Evolutionary conservation across 495 filamentous ascomycete genomes (phyloP).

Genomic region (Arthonia radiata): DNA sequence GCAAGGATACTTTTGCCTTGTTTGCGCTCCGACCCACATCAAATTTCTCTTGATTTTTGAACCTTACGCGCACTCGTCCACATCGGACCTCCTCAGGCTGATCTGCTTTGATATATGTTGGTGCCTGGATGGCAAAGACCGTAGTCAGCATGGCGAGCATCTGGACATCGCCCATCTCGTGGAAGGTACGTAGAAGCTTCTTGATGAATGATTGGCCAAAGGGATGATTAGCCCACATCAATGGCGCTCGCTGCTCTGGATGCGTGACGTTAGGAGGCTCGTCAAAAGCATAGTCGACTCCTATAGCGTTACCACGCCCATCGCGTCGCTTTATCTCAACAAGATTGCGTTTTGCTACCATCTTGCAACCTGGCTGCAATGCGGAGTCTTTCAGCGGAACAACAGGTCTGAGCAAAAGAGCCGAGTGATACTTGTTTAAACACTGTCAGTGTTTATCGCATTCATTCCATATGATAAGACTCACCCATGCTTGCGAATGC

Average conservation of each 20-base stretch:
- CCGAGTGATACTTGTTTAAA: conserved; percentile 13
- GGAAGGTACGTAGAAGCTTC: conserved; percentile 20
- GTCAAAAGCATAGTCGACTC: conserved; percentile 5
- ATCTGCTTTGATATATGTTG: conserved; percentile 18
- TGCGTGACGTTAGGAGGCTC: conserved; percentile 10
- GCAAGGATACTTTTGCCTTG: conserved; percentile 41
- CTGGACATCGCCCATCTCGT: conserved; percentile 56
- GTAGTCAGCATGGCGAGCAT: conserved; percentile 93
- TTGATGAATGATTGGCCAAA: conserved; percentile 27
- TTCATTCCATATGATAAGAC: conserved; percentile 22
- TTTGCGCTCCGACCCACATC: no score
- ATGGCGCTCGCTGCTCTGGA: conserved; percentile 21
- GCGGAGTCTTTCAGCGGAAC: conserved; percentile 23
- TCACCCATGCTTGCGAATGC: conserved; percentile 35
- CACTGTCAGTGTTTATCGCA: conserved; percentile 30
- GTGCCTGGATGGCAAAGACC: conserved; percentile 42
- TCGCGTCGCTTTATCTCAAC: conserved; percentile 2
- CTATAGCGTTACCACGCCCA: conserved; percentile 9
- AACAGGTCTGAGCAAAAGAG: conserved; percentile 10
- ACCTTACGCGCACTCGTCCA: conserved; percentile 28
- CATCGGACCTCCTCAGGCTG: conserved; percentile 10
- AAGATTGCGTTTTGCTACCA: conserved; percentile 7
- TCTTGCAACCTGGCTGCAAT: conserved; percentile 12
- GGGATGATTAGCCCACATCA: conserved; percentile 73
- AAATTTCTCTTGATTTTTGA: conserved; percentile 56